Percentiles rank a stretch among this genome's conserved stretches.
Evolutionary conservation across 2,329 filamentous ascomycete species (phyloP).

Genomic region (Pseudogymnoascus sp.): DNA sequence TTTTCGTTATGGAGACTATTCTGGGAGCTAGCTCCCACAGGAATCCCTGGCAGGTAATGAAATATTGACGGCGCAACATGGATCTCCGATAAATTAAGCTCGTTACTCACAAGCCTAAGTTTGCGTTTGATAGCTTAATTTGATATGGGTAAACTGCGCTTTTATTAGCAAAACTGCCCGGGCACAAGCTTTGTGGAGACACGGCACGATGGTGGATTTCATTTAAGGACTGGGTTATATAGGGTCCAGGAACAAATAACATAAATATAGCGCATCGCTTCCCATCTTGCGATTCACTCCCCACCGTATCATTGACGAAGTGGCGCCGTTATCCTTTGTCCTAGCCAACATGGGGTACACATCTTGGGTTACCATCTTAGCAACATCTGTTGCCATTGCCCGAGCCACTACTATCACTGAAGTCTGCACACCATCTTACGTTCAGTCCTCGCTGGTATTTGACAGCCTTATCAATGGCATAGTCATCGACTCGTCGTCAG

Average conservation of each 20-base stretch:
- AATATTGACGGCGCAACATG: neutral
- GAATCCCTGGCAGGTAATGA: neutral
- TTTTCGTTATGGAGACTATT: neutral
- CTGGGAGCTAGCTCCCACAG: neutral
- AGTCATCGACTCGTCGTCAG: slow-evolving; percentile 26
- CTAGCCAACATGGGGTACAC: slow-evolving; percentile 4
- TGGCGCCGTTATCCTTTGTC: neutral
- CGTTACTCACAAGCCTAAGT: neutral
- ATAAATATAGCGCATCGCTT: neutral
- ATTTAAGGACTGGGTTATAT: neutral
- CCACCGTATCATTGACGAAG: neutral
- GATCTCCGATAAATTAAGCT: neutral
- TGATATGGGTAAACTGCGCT: neutral
- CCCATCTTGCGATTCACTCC: neutral
- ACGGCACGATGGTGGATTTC: neutral
- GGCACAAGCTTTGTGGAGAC: slow-evolving; percentile 3
- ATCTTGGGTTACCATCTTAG: neutral
- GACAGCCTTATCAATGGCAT: slow-evolving; percentile 9
- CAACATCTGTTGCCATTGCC: slow-evolving; percentile 3
- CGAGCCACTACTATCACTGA: neutral
- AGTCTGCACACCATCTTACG: slow-evolving; percentile 7
- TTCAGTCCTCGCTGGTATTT: slow-evolving; percentile 3
- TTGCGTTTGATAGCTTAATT: neutral
- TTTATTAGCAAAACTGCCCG: neutral
- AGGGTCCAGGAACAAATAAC: neutral